These are phyloP conservation scores for Onygenales sp. DNA, from an alignment of 2,329 filamentous ascomycete species.

Conservation along the genomic window DNA sequence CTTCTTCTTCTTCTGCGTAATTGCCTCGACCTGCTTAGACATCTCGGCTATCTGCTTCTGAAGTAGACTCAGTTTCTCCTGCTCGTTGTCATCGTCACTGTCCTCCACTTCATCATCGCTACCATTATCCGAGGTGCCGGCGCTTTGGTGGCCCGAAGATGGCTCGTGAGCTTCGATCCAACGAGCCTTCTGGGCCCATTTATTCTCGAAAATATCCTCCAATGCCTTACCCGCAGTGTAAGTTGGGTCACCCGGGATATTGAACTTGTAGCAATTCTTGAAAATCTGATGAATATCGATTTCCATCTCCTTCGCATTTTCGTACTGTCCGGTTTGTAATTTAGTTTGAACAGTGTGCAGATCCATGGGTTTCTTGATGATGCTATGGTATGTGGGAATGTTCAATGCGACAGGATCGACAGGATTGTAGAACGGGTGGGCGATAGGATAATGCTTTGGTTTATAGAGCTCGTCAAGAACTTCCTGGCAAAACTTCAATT, in stretches of 20 bases:
- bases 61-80: slow-evolving; percentile 54
- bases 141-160: slow-evolving; percentile 54
- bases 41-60: slow-evolving; percentile 66
- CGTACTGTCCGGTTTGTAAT: slow-evolving; percentile 68
- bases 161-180: slow-evolving; percentile 72
- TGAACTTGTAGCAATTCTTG: slow-evolving; percentile 87
- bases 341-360: slow-evolving; percentile 71
- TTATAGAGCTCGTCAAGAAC: slow-evolving; percentile 70
- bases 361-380: slow-evolving; percentile 98
- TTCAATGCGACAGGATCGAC: slow-evolving; percentile 91
- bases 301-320: slow-evolving; percentile 75
- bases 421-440: slow-evolving; percentile 67
- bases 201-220: slow-evolving; percentile 62
- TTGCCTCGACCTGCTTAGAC: slow-evolving; percentile 53
- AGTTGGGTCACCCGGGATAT: slow-evolving; percentile 67
- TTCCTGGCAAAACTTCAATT: slow-evolving; percentile 82
- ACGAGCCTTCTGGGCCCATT: slow-evolving; percentile 69
- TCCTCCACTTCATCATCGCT: slow-evolving; percentile 64
- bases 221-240: slow-evolving; percentile 62
- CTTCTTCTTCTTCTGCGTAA: slow-evolving; percentile 51
- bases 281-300: slow-evolving; percentile 75
- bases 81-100: slow-evolving; percentile 52
- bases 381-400: slow-evolving; percentile 83
- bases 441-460: slow-evolving; percentile 57
- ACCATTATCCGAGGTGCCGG: slow-evolving; percentile 57